Evolutionary conservation across 495 filamentous ascomycete genomes (phyloP), one percentile per base, ranked within the genome.

Genomic region (Penicillium atrosanguineum): DNA sequence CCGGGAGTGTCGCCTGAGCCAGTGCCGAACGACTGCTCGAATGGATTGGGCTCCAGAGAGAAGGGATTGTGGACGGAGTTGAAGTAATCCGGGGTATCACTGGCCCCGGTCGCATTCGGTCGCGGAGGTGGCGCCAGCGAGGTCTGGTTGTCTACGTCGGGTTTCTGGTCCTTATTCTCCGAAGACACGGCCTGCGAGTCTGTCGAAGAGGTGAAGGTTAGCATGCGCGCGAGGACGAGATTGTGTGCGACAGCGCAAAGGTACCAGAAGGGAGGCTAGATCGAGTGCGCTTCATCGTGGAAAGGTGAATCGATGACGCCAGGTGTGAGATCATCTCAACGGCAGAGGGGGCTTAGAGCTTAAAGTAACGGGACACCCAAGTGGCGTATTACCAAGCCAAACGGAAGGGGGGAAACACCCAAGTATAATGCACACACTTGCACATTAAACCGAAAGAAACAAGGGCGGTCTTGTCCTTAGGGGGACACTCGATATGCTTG

Each of bases 11-110:
- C 89, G 49, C 82, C 79, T 12, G 87, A 79, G 40, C 56, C 83
- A 28, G 39, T 51, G 46, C 83, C 80, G 67, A 98, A 98, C 0
- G 92, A 96, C 62, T 91, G 85, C 68, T 98, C 94, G 66, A 98
- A 98, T 7, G 93, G 92, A 65, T 98, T 98, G 48, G 91, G 92
- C 67, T 98, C 94, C 58, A 88, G 80, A 47, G 84, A 86, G 68
- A 83, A 87, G 58, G 79, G 81, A 63, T 72, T 80, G 64, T 86
- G 78, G 29, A 82, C 77, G 46, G 74, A 79, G 36, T 81, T 84
- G 72, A 91, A 95, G 74, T 92, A 93, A 63, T 94, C 88, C 28
- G 85, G 82, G n/a, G 80, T 83, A 63, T 86, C 81, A 52, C 72
- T 62, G 56, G 79, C 65, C 53, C 72, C 69, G 56, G 80, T 70